Base-by-base conservation (phyloP, 2,329 filamentous ascomycete genomes). In the Aspergillus quadrilineatus region DNA sequence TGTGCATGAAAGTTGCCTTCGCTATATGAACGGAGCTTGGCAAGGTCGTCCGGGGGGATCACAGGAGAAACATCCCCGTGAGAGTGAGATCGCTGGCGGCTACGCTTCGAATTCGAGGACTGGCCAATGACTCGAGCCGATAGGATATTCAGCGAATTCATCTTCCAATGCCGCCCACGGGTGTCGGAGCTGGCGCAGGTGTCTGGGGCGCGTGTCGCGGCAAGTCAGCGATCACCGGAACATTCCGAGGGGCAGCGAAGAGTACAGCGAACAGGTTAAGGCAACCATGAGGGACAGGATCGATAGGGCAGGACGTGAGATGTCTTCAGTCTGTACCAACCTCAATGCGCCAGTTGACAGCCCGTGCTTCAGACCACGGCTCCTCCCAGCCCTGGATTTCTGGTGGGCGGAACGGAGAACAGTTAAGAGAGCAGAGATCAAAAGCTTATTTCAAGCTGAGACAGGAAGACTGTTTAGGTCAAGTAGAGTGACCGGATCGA, bases 131-230 rank as follows among this genome's bases (percentile, higher is more conserved):
- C 89, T 78, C 89, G 88, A 73, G 90, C 86, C 70, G 91, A 94
- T 74, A 97, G 85, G 75, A 96, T 90, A 79, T 94, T 96, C 80
- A 96, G 82, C 69, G 92, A 96, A 86, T 97, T 97, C 93, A 97
- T 97, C 78, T 83, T 89, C 80, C 76, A 75, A 71, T 68, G 65
- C 64, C 69, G 72, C 78, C 76, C 79, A 81, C 81, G 71, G 72
- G 75, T 70, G 65, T 67, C 67, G 63, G 64, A 64, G 68, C 63
- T 64, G 66, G 67, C 69, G 66, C 70, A 68, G 67, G 59, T 67
- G 63, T 74, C 70, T 74, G 65, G 51, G 62, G 50, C 59, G 53
- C 57, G 48, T 50, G 48, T 42, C 54, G 57, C 64, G 63, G 56
- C 42, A 51, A 22, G 56, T 64, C 59, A 65, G 63, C 56, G 49